Base-by-base conservation (phyloP, 2,329 filamentous ascomycete genomes). In the Phialophora verrucosa region DNA sequence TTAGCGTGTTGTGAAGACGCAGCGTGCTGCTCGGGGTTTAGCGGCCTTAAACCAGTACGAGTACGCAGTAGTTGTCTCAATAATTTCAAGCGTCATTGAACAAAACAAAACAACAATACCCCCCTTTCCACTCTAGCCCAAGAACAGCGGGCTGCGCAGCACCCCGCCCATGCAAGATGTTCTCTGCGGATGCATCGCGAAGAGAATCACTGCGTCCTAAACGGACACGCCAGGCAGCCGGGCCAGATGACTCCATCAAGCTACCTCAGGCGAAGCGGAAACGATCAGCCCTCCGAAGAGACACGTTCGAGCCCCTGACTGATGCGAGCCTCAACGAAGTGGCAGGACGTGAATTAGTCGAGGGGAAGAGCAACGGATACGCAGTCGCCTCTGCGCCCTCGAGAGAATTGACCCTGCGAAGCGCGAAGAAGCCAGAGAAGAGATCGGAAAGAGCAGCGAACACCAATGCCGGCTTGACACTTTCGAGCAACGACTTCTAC, bases 401-500 rank as follows among this genome's bases (percentile, higher is more conserved):
- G 58, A 74, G 71, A 65, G 74, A 76, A 50, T 73, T 81, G 54
- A 75, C 78, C 27, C 73, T 79, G 38, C 76, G 79, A 71, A 73
- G 73, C 42, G 65, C 72, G 42, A 82, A 79, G 65, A 79, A 78
- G 61, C 59, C 64, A 14, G 78, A 80, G 58, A 76, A 73, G 17
- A 65, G 74, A 56, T 72, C 70, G 25, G 71, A 74, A 25, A 65
- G 70, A 51, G 76, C 78, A 49, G 32, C 64, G 23, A 44, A 59
- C n/a, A 50, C 44, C 51, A 68, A 44, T 27, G 75, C 76, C 12
- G 71, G 76, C 50, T 70, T 80, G 60, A 73, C 76, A 50, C 70
- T 83, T 67, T 92, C 91, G 47, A 92, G 88, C 75, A 97, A 91
- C 74, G 88, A 89, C 75, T 91, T 91, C 70, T 97, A 95, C 76